Base-by-base conservation (phyloP, 2,329 filamentous ascomycete species). In the Aspergillus sclerotialis region DNA sequence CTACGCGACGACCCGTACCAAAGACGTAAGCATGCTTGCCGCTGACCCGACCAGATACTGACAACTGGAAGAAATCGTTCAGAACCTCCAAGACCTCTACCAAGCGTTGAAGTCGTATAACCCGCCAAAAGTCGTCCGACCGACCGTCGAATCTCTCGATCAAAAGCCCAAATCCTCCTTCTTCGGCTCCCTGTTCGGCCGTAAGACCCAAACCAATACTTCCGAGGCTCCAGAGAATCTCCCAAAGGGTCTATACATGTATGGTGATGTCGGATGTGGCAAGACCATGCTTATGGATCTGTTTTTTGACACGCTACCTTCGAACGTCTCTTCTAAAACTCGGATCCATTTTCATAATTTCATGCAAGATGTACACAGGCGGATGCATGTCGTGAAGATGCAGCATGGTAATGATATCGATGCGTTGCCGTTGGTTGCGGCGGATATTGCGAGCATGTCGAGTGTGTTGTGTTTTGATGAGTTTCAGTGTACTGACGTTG, bases 271-370 rank as follows among this genome's bases (percentile, higher is more conserved):
- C 2, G 92, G 92, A 26, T 93, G 87, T 52, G 92, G 92, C 42
- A 98, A 98, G 72, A 98, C 92, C 2, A 98, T 98, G 92, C 72
- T 98, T 56, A 98, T 98, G 92, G 90, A 98, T 58, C 70, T 98
- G 32, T 95, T 96, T 62, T 94, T 89, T 67, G 89, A 96, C 45
- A 95, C 90, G 0, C 69, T 96, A 14, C 92, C 92, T 0, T 60
- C 69, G 11, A 82, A 82, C 39, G 88, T 96, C 45, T 75, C 72
- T 37, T 78, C 79, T 19, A 95, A 94, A 68, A 93, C 82, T 30
- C 76, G 92, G 30, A 95, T 98, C 53, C 92, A 98, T 68, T 98
- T 98, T 64, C 88, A 96, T 69, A 94, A 94, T 61, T 98, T 98
- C 69, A 98, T 98, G 92, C 92, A 96, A 62, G 85, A 94, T 60